Base-by-base conservation (phyloP, 2,329 filamentous ascomycete species). In the Ceratocystis lukuohia region DNA sequence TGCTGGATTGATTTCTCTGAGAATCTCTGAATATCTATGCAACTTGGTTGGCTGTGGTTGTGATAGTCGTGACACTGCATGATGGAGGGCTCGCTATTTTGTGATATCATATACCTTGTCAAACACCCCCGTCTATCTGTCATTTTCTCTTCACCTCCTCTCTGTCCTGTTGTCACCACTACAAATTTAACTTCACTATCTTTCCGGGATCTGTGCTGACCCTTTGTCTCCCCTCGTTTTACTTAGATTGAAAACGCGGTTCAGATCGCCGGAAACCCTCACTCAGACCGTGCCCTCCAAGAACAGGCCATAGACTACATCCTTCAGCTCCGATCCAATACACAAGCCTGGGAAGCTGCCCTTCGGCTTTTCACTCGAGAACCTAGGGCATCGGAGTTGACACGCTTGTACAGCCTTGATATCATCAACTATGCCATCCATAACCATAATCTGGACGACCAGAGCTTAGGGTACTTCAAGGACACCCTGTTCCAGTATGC, bases 341-440 rank as follows among this genome's bases (percentile, higher is more conserved):
- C 89, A 61, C 86, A 89, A 72, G 91, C 88, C 76, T 96, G 93
- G 90, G 91, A 96, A 76, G 85, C 90, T 72, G 96, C 92, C 78
- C 85, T 94, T 65, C 79, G 84, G 45, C 86, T 99, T 71, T 97
- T 97, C 78, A 89, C 86, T 65, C 85, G 89, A 74, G 82, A 82
- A 30, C 91, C 90, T 62, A 85, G 84, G 69, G 80, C 87, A 64
- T 86, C 88, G 70, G 92, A 96, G 71, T 86, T 96, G 65, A 88
- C 95, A 63, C 89, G 94, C 64, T 84, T 96, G 74, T 88, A 94
- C 69, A 90, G 89, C 69, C 84, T 99, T 69, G 94, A 99, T 74
- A 86, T 96, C 62, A 86, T 99, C 76, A 97, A 96, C 77, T 91
- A 89, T 78, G 91, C 91, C 61, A 85, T 96, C 61, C 89, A 95